Evolutionary conservation across 176 grass and related monocot genomes (phyloP).

Genomic region (Oryza longistaminata): DNA sequence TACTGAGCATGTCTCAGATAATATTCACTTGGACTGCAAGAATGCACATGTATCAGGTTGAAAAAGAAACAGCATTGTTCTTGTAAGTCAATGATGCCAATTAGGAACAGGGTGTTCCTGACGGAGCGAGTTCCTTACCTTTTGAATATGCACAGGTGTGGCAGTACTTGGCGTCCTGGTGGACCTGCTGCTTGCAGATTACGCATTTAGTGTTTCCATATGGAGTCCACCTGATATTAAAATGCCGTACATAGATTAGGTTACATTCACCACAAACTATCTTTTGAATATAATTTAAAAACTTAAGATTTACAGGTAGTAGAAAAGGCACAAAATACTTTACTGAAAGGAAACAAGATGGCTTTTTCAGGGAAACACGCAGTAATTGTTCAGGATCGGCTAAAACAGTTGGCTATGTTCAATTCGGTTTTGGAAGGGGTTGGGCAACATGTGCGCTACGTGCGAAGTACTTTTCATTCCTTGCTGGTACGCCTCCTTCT

Average conservation of each 20-base stretch:
- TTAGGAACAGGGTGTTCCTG: neutral
- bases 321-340: neutral
- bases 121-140: slow-evolving; percentile 37
- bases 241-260: slow-evolving; percentile 9
- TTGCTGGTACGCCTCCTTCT: neutral
- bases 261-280: neutral
- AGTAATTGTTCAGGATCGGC: too few relatives aligned
- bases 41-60: neutral
- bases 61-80: neutral
- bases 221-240: slow-evolving; percentile 79
- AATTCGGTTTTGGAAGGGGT: too few relatives aligned
- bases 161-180: slow-evolving; percentile 96
- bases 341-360: neutral
- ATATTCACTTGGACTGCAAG: too few relatives aligned
- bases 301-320: neutral
- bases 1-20: too few relatives aligned
- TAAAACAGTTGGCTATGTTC: too few relatives aligned
- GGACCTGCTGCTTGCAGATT: slow-evolving; percentile 98
- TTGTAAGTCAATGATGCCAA: neutral
- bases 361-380: neutral
- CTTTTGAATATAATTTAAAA: neutral
- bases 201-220: slow-evolving; percentile 90
- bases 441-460: too few relatives aligned
- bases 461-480: too few relatives aligned
- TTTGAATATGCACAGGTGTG: slow-evolving; percentile 98